A percentile compares a stretch with the other conserved stretches of the same genome.
Evolutionary conservation across 2,329 filamentous ascomycete species (phyloP).

Genomic region (Trichoderma sp.): DNA sequence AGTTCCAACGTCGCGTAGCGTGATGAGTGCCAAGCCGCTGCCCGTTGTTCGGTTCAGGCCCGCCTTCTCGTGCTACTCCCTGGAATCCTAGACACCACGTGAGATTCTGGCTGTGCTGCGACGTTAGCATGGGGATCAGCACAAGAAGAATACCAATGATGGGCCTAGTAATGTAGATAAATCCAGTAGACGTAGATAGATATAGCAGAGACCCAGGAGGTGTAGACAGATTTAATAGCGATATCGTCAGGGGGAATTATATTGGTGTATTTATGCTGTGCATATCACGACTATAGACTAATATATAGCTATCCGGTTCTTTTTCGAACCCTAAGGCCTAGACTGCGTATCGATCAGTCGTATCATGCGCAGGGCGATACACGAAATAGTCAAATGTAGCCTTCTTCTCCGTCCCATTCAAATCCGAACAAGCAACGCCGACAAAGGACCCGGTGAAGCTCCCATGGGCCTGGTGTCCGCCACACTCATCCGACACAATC

Average conservation of each 20-base stretch:
- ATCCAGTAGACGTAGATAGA: no score
- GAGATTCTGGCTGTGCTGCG: background rate
- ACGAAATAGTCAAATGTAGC: slow-evolving; percentile 53
- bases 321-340: background rate
- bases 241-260: no score
- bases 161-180: background rate
- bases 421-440: slow-evolving; percentile 54
- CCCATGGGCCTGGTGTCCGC: slow-evolving; percentile 58
- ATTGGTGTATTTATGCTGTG: background rate
- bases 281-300: background rate
- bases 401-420: slow-evolving; percentile 49
- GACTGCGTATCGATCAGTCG: slow-evolving; percentile 39
- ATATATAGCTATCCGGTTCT: background rate
- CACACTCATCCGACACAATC: slow-evolving; percentile 61
- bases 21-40: background rate
- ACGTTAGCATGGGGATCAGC: background rate
- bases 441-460: slow-evolving; percentile 64
- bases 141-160: background rate
- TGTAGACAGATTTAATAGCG: no score
- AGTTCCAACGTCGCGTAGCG: slow-evolving; percentile 32
- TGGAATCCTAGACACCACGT: background rate
- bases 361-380: slow-evolving; percentile 48
- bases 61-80: background rate
- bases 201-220: no score
- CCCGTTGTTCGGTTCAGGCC: background rate